These are phyloP conservation scores for Tuber calosporum DNA, from an alignment of 495 filamentous ascomycete species.

Conservation along the genomic window DNA sequence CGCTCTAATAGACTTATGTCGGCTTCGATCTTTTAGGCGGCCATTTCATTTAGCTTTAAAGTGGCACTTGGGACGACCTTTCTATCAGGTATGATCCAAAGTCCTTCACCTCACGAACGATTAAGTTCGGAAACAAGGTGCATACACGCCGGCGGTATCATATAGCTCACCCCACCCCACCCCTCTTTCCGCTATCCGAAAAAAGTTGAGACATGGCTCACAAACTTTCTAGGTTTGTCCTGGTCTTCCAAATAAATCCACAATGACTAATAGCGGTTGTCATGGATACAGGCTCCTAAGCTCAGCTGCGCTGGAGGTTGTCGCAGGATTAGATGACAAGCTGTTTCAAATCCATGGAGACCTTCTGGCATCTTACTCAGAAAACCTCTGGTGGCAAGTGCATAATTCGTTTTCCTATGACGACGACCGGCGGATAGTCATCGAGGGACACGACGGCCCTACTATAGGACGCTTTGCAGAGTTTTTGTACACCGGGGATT, in stretches of 20 bases:
- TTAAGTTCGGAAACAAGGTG: neutral
- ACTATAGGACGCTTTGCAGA: slow-evolving; percentile 11
- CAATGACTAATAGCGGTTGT: neutral
- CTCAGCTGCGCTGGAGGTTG: neutral
- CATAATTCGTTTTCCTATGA: neutral
- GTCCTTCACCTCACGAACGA: neutral
- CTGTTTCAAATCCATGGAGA: neutral
- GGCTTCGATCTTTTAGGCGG: neutral
- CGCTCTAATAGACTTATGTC: neutral
- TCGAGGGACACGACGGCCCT: neutral
- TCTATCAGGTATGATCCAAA: neutral
- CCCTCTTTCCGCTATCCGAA: neutral
- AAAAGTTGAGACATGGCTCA: neutral
- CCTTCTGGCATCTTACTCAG: neutral
- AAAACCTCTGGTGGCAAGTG: neutral
- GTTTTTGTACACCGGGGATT: slow-evolving; percentile 12
- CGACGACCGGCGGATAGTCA: neutral
- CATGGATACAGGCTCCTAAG: neutral
- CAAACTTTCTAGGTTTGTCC: neutral
- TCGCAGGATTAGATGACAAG: neutral
- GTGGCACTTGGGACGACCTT: neutral
- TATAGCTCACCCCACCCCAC: neutral
- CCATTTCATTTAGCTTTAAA: neutral
- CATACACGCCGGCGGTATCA: neutral
- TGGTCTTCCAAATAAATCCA: neutral